Evolutionary conservation across 768 basidiomycete species (phyloP).

Genomic region (Rhodotorula sphaerocarpa): DNA sequence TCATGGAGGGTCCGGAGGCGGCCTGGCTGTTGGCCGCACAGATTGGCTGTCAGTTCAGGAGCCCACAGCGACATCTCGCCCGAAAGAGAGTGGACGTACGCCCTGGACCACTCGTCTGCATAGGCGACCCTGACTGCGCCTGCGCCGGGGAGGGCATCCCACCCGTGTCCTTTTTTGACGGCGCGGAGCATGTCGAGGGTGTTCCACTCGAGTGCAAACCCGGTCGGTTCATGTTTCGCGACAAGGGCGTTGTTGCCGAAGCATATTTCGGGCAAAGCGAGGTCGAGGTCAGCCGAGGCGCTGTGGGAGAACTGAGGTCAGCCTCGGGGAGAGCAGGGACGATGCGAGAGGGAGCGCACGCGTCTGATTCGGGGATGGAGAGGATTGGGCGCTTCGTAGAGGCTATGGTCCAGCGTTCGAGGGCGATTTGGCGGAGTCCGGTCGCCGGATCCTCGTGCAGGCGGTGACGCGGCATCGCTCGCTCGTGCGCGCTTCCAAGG

Average conservation of each 20-base stretch:
- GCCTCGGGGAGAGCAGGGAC: background rate
- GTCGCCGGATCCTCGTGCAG: background rate
- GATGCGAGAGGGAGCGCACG: background rate
- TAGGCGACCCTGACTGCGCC: constrained; percentile 92
- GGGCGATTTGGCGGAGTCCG: constrained; percentile 56
- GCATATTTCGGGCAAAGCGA: constrained; percentile 93
- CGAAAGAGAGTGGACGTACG: constrained; percentile 8
- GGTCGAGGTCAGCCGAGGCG: constrained; percentile 47
- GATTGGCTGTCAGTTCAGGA: no score
- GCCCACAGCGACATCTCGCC: no score
- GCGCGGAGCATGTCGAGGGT: constrained; percentile 58
- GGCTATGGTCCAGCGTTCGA: constrained; percentile 62
- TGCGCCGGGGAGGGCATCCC: constrained; percentile 42
- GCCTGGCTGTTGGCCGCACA: constrained; percentile 6
- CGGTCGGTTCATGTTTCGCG: constrained; percentile 58
- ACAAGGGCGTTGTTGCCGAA: constrained; percentile 75
- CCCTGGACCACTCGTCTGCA: constrained; percentile 79
- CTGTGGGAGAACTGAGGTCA: constrained; percentile 26
- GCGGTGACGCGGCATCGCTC: background rate
- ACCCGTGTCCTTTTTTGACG: constrained; percentile 58
- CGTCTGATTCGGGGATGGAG: constrained; percentile 39
- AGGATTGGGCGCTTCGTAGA: constrained; percentile 70
- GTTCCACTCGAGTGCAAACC: constrained; percentile 61
- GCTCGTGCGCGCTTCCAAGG: no score
- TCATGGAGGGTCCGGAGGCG: constrained; percentile 45